Percentiles rank a stretch among this genome's conserved stretches.
Evolutionary conservation across 2,329 filamentous ascomycete species (phyloP).

Genomic region (Hirsutella rhossiliensis): DNA sequence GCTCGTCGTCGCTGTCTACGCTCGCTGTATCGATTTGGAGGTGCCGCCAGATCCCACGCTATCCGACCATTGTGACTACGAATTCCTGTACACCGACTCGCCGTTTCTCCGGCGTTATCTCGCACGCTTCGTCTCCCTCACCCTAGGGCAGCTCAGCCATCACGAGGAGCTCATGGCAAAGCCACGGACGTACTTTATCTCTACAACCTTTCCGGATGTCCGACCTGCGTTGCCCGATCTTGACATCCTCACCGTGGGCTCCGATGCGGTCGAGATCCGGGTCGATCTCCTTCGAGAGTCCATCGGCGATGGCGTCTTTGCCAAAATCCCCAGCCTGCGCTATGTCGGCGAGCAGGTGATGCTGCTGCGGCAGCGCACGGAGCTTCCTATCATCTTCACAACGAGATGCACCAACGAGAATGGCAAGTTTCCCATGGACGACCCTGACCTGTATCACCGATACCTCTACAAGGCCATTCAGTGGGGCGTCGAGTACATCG

Average conservation of each 20-base stretch:
- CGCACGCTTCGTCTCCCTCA: slow-evolving; percentile 67
- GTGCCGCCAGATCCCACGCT: slow-evolving; percentile 56
- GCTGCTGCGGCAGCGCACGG: slow-evolving; percentile 70
- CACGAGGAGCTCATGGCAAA: slow-evolving; percentile 71
- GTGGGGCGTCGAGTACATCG: slow-evolving; percentile 83
- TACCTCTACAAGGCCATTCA: slow-evolving; percentile 78
- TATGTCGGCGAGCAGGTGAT: slow-evolving; percentile 83
- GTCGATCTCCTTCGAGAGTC: slow-evolving; percentile 73
- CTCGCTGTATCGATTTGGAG: slow-evolving; percentile 60
- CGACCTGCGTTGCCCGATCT: slow-evolving; percentile 72
- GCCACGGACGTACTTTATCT: slow-evolving; percentile 70
- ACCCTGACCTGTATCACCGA: slow-evolving; percentile 60
- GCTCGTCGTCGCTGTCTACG: slow-evolving; percentile 58
- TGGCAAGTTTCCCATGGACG: slow-evolving; percentile 73
- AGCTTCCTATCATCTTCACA: slow-evolving; percentile 84
- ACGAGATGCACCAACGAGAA: slow-evolving; percentile 74
- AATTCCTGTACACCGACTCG: slow-evolving; percentile 68
- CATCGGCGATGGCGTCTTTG: slow-evolving; percentile 46
- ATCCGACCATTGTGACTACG: slow-evolving; percentile 65
- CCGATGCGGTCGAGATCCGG: slow-evolving; percentile 74
- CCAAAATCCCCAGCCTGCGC: slow-evolving; percentile 60
- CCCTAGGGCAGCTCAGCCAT: slow-evolving; percentile 65
- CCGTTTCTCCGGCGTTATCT: slow-evolving; percentile 65
- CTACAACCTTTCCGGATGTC: slow-evolving; percentile 80
- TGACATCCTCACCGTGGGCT: slow-evolving; percentile 76